phyloP scores from a whole-genome alignment of 1,139 yeast species.

The Blastobotrys persicus region DNA sequence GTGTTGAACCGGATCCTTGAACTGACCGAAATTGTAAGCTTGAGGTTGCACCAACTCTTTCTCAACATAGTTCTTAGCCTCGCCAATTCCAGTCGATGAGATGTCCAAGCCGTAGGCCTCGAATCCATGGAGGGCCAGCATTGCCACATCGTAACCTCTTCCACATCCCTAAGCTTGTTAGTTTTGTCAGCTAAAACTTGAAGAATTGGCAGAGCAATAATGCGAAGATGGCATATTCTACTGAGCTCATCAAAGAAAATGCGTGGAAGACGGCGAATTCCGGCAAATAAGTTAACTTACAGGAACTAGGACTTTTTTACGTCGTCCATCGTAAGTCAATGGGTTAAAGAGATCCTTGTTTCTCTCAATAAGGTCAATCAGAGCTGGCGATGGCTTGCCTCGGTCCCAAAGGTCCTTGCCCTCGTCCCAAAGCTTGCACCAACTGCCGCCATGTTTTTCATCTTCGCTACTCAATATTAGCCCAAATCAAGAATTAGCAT shows the following conservation, averaged over 20 bases:
- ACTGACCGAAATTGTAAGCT: conserved; percentile 1
- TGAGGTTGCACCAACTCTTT: conserved; percentile 5
- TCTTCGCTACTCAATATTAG: not conserved
- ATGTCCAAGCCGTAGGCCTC: conserved; percentile 10
- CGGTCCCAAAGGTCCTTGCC: conserved; percentile 9
- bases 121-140: conserved; percentile 11
- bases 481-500: not conserved
- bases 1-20: not conserved
- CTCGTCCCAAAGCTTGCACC: conserved; percentile 9
- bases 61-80: conserved; percentile 4
- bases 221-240: too few species aligned
- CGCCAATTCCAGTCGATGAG: conserved; percentile 2
- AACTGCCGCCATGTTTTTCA: not conserved
- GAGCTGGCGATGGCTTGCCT: conserved; percentile 9
- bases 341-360: conserved; percentile 1
- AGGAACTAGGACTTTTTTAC: conserved; percentile 4
- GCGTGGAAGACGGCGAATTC: too few species aligned
- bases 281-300: too few species aligned
- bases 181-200: too few species aligned
- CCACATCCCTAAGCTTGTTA: conserved; percentile 7
- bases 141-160: conserved; percentile 9
- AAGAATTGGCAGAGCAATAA: too few species aligned
- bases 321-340: not conserved
- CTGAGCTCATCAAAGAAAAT: too few species aligned
- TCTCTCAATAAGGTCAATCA: conserved; percentile 7